Evolutionary conservation across 306 rosid genomes (phyloP).

Genomic region (Mimosa bimucronata): DNA sequence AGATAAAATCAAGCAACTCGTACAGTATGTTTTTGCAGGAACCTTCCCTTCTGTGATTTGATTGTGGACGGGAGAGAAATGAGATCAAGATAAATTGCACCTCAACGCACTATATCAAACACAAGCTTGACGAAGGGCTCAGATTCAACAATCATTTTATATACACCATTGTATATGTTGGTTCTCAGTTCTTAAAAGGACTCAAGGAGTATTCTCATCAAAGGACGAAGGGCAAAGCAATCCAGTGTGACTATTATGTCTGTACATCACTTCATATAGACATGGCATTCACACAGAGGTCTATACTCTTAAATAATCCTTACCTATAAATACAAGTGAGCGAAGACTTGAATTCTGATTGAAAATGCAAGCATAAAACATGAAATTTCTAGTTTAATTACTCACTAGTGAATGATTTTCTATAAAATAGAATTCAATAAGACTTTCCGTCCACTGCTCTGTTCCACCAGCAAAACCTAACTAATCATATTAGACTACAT

Average conservation of each 20-base stretch:
- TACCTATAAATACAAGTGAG: background rate
- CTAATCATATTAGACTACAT: background rate
- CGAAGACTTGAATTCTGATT: background rate
- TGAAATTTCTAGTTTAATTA: background rate
- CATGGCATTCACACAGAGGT: no score
- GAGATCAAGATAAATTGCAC: constrained; percentile 7
- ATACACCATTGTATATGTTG: background rate
- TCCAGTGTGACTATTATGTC: no score
- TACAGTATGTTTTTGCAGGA: background rate
- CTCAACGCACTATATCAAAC: background rate
- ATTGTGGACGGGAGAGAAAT: background rate
- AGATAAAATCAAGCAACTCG: background rate
- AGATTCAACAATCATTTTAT: background rate
- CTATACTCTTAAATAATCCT: no score
- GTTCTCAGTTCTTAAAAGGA: background rate
- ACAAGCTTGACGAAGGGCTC: background rate
- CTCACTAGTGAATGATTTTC: constrained; percentile 3
- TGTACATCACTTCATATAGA: no score
- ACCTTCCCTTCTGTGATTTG: background rate
- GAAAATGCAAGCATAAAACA: background rate
- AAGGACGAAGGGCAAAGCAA: background rate
- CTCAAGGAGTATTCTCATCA: background rate
- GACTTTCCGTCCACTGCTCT: constrained; percentile 3
- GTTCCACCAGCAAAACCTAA: background rate
- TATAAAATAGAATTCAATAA: background rate